These are phyloP conservation scores for Monascus purpureus DNA, from an alignment of 495 filamentous ascomycete genomes.

Conservation along the genomic window DNA sequence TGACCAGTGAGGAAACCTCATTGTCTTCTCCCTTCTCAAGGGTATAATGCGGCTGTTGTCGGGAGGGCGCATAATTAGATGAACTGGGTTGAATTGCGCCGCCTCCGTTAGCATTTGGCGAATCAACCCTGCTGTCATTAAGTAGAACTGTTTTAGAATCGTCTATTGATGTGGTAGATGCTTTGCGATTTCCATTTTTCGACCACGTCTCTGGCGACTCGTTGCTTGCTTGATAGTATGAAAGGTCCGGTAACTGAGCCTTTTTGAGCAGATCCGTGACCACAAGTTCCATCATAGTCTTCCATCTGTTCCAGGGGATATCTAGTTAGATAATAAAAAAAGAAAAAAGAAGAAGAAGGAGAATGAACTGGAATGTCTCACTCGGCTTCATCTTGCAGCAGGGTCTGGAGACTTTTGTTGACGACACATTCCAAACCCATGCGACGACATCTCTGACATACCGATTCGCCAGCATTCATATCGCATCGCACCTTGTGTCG, in stretches of 20 bases:
- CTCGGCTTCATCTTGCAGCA: constrained; percentile 38
- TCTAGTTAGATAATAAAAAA: constrained; percentile 1
- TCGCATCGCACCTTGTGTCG: constrained; percentile 40
- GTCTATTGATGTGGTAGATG: constrained; percentile 27
- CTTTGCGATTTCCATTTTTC: constrained; percentile 23
- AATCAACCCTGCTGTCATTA: constrained; percentile 7
- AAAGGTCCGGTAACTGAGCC: constrained; percentile 29
- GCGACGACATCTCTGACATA: constrained; percentile 35
- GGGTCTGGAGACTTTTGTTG: constrained; percentile 41
- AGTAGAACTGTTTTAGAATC: constrained; percentile 8
- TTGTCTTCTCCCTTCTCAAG: constrained; percentile 32
- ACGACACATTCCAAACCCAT: constrained; percentile 38
- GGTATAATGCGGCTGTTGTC: constrained; percentile 24
- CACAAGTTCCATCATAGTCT: constrained; percentile 30
- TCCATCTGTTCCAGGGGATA: constrained; percentile 20
- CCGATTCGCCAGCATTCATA: constrained; percentile 31
- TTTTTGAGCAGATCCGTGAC: constrained; percentile 33
- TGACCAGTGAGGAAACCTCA: constrained; percentile 28
- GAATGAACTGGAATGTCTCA: constrained; percentile 12
- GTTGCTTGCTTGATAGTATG: constrained; percentile 28
- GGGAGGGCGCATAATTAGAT: constrained; percentile 10
- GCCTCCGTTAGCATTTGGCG: constrained; percentile 5
- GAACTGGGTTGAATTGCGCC: constrained; percentile 6
- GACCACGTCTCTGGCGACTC: constrained; percentile 21
- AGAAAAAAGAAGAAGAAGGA: neutral